Evolutionary conservation across 2,329 filamentous ascomycete genomes (phyloP).

Genomic region (Fusarium succisae): DNA sequence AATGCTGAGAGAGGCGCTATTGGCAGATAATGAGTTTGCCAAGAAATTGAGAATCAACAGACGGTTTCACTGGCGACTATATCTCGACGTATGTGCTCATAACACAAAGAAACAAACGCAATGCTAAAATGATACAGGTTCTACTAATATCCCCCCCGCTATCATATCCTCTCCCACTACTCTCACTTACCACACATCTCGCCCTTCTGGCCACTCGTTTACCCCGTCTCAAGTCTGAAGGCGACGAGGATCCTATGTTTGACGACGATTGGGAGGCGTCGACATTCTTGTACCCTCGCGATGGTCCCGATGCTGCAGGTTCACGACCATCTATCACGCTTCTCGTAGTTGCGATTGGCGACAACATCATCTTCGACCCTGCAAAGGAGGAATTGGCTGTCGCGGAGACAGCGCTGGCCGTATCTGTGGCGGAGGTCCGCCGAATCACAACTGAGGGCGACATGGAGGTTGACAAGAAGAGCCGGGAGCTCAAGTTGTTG

Average conservation of each 20-base stretch:
- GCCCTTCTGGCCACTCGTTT: constrained; percentile 88
- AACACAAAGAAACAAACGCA: background rate
- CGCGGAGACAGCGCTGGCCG: constrained; percentile 86
- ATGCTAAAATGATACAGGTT: constrained; percentile 65
- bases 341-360: constrained; percentile 84
- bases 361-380: constrained; percentile 94
- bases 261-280: constrained; percentile 97
- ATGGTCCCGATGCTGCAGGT: constrained; percentile 42
- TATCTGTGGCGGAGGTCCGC: constrained; percentile 73
- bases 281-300: constrained; percentile 75
- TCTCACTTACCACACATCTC: constrained; percentile 92
- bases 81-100: constrained; percentile 79
- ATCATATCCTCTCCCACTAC: constrained; percentile 90
- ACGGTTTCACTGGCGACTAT: constrained; percentile 96
- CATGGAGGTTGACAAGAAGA: constrained; percentile 54
- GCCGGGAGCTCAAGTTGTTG: constrained; percentile 66
- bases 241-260: constrained; percentile 96
- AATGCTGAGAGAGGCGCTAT: constrained; percentile 88
- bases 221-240: constrained; percentile 85
- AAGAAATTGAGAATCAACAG: constrained; percentile 85
- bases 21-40: constrained; percentile 75
- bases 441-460: constrained; percentile 38
- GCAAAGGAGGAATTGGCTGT: constrained; percentile 91
- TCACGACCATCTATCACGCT: constrained; percentile 85
- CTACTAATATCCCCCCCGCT: constrained; percentile 91